A percentile compares a stretch with the other conserved stretches of the same genome.
Evolutionary conservation across 768 basidiomycete species (phyloP).

Genomic region (Boletus rufocinnamomeus): DNA sequence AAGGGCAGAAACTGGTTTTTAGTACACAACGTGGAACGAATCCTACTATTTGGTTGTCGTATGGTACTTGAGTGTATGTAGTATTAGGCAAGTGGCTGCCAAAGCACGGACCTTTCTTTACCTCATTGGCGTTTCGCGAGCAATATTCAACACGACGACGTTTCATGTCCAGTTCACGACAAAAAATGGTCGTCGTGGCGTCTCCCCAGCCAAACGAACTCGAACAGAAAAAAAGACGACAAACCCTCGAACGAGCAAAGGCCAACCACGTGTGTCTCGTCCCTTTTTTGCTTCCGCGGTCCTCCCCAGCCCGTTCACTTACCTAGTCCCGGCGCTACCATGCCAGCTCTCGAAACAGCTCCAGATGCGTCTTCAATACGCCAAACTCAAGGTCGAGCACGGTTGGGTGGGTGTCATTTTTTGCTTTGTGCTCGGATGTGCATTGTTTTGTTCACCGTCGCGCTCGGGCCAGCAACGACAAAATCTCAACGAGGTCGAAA

Average conservation of each 20-base stretch:
- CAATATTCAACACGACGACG: too few species aligned
- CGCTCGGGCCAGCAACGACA: constrained; percentile 60
- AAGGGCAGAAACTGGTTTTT: not conserved
- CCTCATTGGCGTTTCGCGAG: too few species aligned
- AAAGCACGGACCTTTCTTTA: not conserved
- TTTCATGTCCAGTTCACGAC: not conserved
- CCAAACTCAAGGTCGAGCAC: constrained; percentile 75
- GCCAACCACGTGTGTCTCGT: constrained; percentile 52
- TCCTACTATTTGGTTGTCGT: too few species aligned
- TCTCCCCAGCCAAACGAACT: constrained; percentile 30
- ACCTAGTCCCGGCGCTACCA: not conserved
- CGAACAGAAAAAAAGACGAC: constrained; percentile 45
- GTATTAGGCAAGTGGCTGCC: not conserved
- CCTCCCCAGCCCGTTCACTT: not conserved
- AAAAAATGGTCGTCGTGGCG: constrained; percentile 21
- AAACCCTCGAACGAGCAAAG: constrained; percentile 56
- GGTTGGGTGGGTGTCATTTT: constrained; percentile 63
- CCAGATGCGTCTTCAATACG: constrained; percentile 74
- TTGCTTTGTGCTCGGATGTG: not conserved
- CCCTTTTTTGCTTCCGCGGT: not conserved
- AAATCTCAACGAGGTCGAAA: constrained; percentile 79
- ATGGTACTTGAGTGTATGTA: too few species aligned
- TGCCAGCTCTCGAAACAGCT: constrained; percentile 68
- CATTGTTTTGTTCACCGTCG: not conserved
- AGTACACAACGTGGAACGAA: too few species aligned